phyloP scores from a whole-genome alignment of 352 stramenopile genomes.

The Pythium dissotocum region DNA sequence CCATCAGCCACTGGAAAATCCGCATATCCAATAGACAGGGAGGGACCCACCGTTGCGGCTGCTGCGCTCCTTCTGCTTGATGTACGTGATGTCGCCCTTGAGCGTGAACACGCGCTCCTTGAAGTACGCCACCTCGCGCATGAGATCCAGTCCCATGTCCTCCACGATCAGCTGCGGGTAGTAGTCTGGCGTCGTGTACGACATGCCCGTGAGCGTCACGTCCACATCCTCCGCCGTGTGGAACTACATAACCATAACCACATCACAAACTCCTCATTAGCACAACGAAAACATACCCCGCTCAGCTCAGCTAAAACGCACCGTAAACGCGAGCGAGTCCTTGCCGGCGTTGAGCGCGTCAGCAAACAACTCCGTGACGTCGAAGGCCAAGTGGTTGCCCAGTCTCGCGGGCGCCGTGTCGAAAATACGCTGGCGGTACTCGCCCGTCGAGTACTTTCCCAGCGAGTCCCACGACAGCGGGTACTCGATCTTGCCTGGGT shows the following conservation, averaged over 20 bases:
- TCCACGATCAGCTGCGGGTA: conserved; percentile 82
- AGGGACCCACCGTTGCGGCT: conserved; percentile 60
- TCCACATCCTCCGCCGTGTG: conserved; percentile 51
- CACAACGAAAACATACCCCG: too few species aligned
- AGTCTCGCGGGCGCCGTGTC: conserved; percentile 52
- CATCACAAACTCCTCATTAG: neutral
- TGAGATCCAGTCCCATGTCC: conserved; percentile 79
- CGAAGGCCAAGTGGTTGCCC: conserved; percentile 69
- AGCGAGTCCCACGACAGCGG: conserved; percentile 64
- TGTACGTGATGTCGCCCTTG: conserved; percentile 75
- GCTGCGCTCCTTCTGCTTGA: conserved; percentile 73
- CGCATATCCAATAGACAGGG: neutral
- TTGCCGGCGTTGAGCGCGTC: conserved; percentile 45
- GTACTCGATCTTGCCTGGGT: conserved; percentile 49
- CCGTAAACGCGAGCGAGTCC: conserved; percentile 58
- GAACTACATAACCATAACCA: conserved; percentile 28
- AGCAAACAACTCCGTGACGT: conserved; percentile 80
- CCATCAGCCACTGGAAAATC: neutral
- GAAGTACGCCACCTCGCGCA: conserved; percentile 81
- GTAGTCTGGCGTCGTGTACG: conserved; percentile 60
- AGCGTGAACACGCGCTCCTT: conserved; percentile 80
- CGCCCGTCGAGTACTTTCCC: conserved; percentile 27
- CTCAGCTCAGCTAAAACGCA: conserved; percentile 15
- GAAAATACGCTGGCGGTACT: conserved; percentile 54
- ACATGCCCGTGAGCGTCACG: conserved; percentile 57